Evolutionary conservation across 768 basidiomycete genomes (phyloP).

Genomic region (Psilocybe azurescens): DNA sequence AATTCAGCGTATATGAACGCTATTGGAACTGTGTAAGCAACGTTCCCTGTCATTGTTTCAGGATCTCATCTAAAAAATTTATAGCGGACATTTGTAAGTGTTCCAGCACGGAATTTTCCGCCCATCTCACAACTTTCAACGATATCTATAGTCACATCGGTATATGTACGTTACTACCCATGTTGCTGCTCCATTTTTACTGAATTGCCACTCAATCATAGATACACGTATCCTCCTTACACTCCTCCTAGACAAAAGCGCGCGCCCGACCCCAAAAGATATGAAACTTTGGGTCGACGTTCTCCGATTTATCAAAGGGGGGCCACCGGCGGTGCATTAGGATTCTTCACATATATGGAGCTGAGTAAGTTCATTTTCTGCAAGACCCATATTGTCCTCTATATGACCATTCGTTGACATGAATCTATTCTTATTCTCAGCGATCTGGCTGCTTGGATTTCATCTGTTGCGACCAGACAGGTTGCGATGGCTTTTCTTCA

Average conservation of each 20-base stretch:
- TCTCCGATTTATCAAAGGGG: constrained; percentile 55
- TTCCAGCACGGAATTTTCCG: background rate
- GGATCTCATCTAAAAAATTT: background rate
- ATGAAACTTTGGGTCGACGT: constrained; percentile 65
- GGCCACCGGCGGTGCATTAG: constrained; percentile 49
- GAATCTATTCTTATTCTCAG: constrained; percentile 18
- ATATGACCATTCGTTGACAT: constrained; percentile 42
- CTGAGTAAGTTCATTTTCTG: constrained; percentile 42
- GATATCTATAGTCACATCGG: constrained; percentile 50
- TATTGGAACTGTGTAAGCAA: constrained; percentile 48
- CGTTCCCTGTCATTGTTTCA: background rate
- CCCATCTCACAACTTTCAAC: background rate
- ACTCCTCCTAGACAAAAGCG: constrained; percentile 49
- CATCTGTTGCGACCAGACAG: constrained; percentile 51
- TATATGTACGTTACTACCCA: constrained; percentile 42
- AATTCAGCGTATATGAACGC: constrained; percentile 57
- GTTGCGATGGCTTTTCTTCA: constrained; percentile 51
- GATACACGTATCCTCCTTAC: constrained; percentile 55
- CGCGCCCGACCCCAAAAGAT: constrained; percentile 49
- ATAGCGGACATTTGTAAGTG: constrained; percentile 47
- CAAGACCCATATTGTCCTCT: background rate
- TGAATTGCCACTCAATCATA: constrained; percentile 12
- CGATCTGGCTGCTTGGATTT: constrained; percentile 32
- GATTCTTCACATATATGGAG: constrained; percentile 64
- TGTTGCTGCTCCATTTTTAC: background rate